These are phyloP conservation scores for Sanghuangporus sanghuang DNA, from an alignment of 1,284 basidiomycete species.

Conservation along the genomic window DNA sequence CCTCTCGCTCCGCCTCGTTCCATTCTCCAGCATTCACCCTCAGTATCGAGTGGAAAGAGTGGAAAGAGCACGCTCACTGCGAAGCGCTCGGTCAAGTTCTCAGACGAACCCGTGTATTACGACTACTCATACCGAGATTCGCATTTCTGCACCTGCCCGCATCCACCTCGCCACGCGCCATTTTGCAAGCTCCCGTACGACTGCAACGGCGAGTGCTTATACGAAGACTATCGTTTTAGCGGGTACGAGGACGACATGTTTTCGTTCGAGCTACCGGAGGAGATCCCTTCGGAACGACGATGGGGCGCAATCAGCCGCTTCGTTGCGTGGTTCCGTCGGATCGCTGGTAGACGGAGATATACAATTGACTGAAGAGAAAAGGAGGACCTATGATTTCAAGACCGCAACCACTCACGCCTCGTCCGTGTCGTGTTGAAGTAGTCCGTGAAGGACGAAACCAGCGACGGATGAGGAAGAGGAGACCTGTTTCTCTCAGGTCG, in stretches of 20 bases:
- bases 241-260: constrained; percentile 19
- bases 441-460: background rate
- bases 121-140: constrained; percentile 17
- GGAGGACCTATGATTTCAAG: constrained; percentile 13
- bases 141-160: constrained; percentile 7
- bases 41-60: constrained; percentile 16
- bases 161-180: constrained; percentile 3
- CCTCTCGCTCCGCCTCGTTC: constrained; percentile 10
- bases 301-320: constrained; percentile 16
- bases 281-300: constrained; percentile 13
- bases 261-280: constrained; percentile 16
- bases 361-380: constrained; percentile 15
- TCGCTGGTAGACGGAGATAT: constrained; percentile 7
- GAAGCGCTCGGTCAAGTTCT: constrained; percentile 19
- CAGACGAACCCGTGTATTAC: constrained; percentile 17
- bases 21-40: constrained; percentile 16
- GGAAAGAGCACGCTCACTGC: constrained; percentile 15
- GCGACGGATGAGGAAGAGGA: constrained; percentile 3
- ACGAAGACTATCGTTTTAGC: constrained; percentile 8
- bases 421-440: background rate
- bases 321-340: constrained; percentile 15
- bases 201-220: constrained; percentile 15
- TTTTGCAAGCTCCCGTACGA: constrained; percentile 14
- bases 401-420: constrained; percentile 11
- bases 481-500: background rate